Percentiles rank a stretch among this genome's conserved stretches.
phyloP scores from a whole-genome alignment of 306 rosid species.

The Sphenostylis stenocarpa region DNA sequence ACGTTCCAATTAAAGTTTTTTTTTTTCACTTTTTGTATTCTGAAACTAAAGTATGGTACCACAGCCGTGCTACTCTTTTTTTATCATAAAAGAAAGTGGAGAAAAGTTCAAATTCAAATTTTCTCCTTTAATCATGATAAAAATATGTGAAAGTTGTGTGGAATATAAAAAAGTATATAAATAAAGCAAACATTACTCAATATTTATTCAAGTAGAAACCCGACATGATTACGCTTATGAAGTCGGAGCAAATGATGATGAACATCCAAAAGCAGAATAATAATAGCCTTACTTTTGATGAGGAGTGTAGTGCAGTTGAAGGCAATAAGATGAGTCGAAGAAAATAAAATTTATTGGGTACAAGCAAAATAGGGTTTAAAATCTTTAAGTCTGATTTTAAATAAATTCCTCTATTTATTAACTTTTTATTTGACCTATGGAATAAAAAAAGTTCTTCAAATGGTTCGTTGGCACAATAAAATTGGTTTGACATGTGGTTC shows the following conservation, averaged over 20 bases:
- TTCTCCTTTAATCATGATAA: not conserved
- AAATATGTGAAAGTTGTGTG: not conserved
- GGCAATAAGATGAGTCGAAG: not conserved
- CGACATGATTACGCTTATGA: not conserved
- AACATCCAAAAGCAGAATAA: no score
- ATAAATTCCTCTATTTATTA: not conserved
- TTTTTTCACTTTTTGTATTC: no score
- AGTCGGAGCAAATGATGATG: no score
- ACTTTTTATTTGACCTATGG: no score
- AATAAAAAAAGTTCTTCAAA: not conserved
- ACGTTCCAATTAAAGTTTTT: not conserved
- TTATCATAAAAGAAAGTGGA: not conserved
- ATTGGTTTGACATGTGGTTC: constrained; percentile 14
- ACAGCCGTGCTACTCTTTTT: not conserved
- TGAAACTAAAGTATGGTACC: not conserved
- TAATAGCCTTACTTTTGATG: not conserved
- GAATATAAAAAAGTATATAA: not conserved
- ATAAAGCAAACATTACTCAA: not conserved
- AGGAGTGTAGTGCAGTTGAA: not conserved
- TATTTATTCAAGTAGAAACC: not conserved
- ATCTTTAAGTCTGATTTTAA: not conserved
- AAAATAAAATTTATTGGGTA: not conserved
- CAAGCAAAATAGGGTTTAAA: no score
- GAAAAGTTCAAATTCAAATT: not conserved
- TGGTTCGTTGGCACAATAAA: not conserved